A percentile compares a stretch with the other conserved stretches of the same genome.
Conservation (phyloP, 2,329 filamentous ascomycete species). For the Calonectria pteridis region DNA sequence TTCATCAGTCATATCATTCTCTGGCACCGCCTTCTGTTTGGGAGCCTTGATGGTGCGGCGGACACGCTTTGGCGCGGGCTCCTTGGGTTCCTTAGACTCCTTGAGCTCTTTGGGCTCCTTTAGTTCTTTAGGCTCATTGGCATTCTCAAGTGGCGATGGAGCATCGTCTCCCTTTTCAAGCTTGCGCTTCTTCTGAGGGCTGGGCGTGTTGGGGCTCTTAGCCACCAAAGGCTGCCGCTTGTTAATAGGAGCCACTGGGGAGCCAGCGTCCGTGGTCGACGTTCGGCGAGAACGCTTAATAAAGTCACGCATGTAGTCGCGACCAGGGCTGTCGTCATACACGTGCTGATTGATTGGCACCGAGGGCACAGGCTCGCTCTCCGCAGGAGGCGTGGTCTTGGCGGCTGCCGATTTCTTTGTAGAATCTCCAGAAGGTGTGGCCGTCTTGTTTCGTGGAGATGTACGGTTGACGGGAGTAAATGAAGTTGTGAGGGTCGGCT, state of each 20-base stretch:
- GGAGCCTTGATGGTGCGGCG: conserved; percentile 34
- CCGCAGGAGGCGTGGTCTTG: conserved; percentile 14
- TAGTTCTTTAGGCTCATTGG: conserved; percentile 12
- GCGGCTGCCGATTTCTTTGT: not conserved
- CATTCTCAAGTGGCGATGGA: conserved; percentile 38
- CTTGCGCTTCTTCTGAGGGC: conserved; percentile 52
- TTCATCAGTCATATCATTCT: conserved; percentile 33
- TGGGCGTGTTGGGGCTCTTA: conserved; percentile 53
- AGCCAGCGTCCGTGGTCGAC: conserved; percentile 48
- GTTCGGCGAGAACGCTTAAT: conserved; percentile 50
- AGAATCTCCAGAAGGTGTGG: conserved; percentile 19
- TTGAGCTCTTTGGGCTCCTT: conserved; percentile 18
- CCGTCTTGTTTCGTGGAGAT: conserved; percentile 21
- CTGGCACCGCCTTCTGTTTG: conserved; percentile 29
- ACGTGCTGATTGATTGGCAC: conserved; percentile 22
- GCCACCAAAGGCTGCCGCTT: conserved; percentile 49
- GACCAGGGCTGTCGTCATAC: conserved; percentile 50
- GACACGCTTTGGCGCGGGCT: conserved; percentile 42
- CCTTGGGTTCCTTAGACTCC: conserved; percentile 33
- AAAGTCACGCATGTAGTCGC: conserved; percentile 52
- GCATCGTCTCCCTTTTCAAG: conserved; percentile 38
- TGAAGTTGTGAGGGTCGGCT: conserved; percentile 32
- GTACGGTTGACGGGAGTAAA: conserved; percentile 46
- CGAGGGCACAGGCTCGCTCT: conserved; percentile 21
- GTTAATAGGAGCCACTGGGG: conserved; percentile 42